Evolutionary conservation across 208 protist genomes (phyloP).

Genomic region (Wallacemonas collosoma): DNA sequence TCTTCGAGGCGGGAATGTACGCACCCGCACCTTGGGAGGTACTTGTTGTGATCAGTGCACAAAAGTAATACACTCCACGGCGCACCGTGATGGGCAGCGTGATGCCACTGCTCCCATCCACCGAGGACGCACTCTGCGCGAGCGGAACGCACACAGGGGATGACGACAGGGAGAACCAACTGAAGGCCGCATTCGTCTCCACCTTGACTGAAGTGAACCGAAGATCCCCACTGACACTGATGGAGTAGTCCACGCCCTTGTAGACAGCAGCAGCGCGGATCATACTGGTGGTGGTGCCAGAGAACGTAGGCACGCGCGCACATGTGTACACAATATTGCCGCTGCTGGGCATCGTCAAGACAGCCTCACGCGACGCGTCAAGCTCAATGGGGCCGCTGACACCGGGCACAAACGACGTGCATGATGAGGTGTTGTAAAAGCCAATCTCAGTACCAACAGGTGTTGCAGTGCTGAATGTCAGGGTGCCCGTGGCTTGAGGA

Average conservation of each 20-base stretch:
- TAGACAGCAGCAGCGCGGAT: conserved; percentile 32
- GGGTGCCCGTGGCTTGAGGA: conserved; percentile 9
- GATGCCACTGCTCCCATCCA: conserved; percentile 9
- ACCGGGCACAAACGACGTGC: conserved; percentile 18
- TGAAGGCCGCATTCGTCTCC: conserved; percentile 23
- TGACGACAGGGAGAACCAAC: conserved; percentile 41
- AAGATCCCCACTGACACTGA: conserved; percentile 31
- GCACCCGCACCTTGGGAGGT: conserved; percentile 23
- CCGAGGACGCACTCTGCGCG: conserved; percentile 34
- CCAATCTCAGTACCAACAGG: conserved; percentile 48
- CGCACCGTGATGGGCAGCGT: conserved; percentile 44
- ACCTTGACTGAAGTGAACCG: conserved; percentile 44
- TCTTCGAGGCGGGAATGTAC: conserved; percentile 45
- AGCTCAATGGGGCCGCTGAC: conserved; percentile 16
- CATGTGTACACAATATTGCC: conserved; percentile 41
- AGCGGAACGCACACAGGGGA: conserved; percentile 41
- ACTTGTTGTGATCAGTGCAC: conserved; percentile 29
- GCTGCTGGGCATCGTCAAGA: conserved; percentile 13
- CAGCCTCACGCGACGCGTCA: conserved; percentile 12
- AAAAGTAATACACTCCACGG: conserved; percentile 66
- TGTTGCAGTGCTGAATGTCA: conserved; percentile 41
- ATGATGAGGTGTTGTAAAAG: conserved; percentile 38
- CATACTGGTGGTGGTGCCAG: conserved; percentile 19
- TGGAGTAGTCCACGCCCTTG: conserved; percentile 28
- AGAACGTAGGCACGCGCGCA: conserved; percentile 33